These are phyloP conservation scores for Trichosporon sp. DNA, from an alignment of 1,284 basidiomycete genomes.

Conservation along the genomic window DNA sequence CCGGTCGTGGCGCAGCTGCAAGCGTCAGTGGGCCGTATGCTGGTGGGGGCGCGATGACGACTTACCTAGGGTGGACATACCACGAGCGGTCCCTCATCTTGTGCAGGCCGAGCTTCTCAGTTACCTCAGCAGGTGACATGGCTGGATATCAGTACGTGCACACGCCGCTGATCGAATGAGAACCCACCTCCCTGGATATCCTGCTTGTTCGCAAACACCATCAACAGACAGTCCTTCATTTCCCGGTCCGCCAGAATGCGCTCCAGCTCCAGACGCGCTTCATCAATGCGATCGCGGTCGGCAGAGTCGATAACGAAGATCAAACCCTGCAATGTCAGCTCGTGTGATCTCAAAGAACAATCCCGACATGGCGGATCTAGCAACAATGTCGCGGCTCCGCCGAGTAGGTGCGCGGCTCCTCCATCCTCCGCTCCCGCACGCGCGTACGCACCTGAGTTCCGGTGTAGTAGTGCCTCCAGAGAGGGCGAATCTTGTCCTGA, in stretches of 20 bases:
- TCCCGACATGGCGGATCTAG: not conserved
- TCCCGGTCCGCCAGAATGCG: conserved; percentile 95
- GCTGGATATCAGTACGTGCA: conserved; percentile 60
- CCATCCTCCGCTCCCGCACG: not conserved
- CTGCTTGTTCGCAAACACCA: conserved; percentile 99
- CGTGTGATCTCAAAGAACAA: conserved; percentile 39
- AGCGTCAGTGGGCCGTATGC: not conserved
- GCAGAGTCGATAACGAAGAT: conserved; percentile 70
- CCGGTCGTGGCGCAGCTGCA: conserved; percentile 89
- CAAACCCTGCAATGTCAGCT: conserved; percentile 59
- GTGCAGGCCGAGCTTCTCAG: conserved; percentile 93
- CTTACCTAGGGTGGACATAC: conserved; percentile 97
- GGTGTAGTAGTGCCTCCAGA: conserved; percentile 92
- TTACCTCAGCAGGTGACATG: conserved; percentile 98
- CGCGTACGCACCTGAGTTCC: conserved; percentile 57
- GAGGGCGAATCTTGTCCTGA: conserved; percentile 96
- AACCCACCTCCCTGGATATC: conserved; percentile 89
- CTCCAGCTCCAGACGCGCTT: conserved; percentile 94
- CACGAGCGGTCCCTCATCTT: conserved; percentile 95
- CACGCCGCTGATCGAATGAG: not conserved
- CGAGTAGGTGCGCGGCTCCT: not conserved
- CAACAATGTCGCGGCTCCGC: not conserved
- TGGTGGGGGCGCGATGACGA: conserved; percentile 18
- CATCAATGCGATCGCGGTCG: conserved; percentile 92
- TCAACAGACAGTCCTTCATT: conserved; percentile 94